Conservation (phyloP, 2,329 filamentous ascomycete genomes). For the Delphinella strobiligena region DNA sequence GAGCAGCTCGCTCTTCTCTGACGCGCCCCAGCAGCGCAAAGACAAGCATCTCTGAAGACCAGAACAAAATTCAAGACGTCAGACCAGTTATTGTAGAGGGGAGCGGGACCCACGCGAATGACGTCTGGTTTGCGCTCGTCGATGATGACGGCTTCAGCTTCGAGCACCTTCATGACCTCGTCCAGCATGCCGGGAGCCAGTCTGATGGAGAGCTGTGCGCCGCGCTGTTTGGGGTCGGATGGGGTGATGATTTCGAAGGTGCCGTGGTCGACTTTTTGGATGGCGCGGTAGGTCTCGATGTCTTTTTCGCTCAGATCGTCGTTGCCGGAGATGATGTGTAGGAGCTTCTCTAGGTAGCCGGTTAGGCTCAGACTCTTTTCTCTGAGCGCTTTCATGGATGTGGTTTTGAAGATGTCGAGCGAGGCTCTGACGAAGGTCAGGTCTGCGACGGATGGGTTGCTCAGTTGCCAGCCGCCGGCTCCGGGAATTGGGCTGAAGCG, state of each 20-base stretch:
- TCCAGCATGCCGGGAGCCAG: conserved; percentile 59
- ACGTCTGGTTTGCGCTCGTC: conserved; percentile 82
- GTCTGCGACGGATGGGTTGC: conserved; percentile 71
- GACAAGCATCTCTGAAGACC: conserved; percentile 39
- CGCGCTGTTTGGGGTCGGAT: conserved; percentile 52
- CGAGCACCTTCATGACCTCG: conserved; percentile 49
- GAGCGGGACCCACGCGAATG: conserved; percentile 70
- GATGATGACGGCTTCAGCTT: conserved; percentile 58
- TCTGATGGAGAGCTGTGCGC: conserved; percentile 67
- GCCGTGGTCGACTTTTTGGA: background rate
- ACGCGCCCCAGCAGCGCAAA: too few relatives aligned
- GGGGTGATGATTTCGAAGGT: conserved; percentile 55
- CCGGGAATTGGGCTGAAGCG: conserved; percentile 65
- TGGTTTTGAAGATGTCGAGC: conserved; percentile 61
- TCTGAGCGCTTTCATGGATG: conserved; percentile 56
- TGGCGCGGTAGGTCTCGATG: conserved; percentile 9
- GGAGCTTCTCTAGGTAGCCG: conserved; percentile 60
- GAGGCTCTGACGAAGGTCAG: conserved; percentile 62
- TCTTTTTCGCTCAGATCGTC: conserved; percentile 6
- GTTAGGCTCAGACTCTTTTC: conserved; percentile 63
- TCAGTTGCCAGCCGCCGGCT: conserved; percentile 72
- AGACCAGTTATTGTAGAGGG: conserved; percentile 68
- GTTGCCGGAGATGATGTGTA: conserved; percentile 25
- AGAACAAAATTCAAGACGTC: conserved; percentile 55
- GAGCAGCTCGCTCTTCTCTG: too few relatives aligned